These are phyloP conservation scores for Kitagawia praeruptora DNA, from an alignment of 129 eudicot genomes.

Conservation along the genomic window DNA sequence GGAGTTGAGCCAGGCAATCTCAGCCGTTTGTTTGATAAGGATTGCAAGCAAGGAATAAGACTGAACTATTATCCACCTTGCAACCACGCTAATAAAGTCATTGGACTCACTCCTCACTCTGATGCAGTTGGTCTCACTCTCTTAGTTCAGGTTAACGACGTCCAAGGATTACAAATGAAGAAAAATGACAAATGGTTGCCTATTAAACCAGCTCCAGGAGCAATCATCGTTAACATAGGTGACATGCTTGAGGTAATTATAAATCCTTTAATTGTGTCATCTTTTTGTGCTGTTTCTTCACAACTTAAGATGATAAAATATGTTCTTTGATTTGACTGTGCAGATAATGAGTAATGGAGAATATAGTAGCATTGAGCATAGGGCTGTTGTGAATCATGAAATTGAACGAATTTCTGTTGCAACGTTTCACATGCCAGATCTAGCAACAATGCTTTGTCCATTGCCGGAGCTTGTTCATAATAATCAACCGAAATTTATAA, in stretches of 20 bases:
- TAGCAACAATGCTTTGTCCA: not conserved
- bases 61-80: constrained; percentile 4
- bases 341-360: constrained; percentile 22
- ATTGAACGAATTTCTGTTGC: constrained; percentile 22
- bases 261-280: not conserved
- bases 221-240: not conserved
- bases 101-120: not conserved
- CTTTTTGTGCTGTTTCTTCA: not conserved
- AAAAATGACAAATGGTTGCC: not conserved
- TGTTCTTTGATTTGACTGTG: not conserved
- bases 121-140: not conserved
- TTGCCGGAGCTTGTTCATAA: not conserved
- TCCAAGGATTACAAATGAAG: not conserved
- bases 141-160: not conserved
- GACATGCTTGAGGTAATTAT: constrained; percentile 5
- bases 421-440: constrained; percentile 21
- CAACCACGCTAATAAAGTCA: not conserved
- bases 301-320: not conserved
- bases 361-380: constrained; percentile 25
- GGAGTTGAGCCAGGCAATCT: not conserved
- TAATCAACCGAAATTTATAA: not conserved
- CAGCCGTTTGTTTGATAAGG: constrained; percentile 4
- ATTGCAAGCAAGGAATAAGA: constrained; percentile 1
- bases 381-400: constrained; percentile 15
- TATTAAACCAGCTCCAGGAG: not conserved